A percentile compares a stretch with the other conserved stretches of the same genome.
These are phyloP conservation scores for Powellomyces hirtus DNA, from an alignment of 192 early-diverging fungal species.

Conservation along the genomic window DNA sequence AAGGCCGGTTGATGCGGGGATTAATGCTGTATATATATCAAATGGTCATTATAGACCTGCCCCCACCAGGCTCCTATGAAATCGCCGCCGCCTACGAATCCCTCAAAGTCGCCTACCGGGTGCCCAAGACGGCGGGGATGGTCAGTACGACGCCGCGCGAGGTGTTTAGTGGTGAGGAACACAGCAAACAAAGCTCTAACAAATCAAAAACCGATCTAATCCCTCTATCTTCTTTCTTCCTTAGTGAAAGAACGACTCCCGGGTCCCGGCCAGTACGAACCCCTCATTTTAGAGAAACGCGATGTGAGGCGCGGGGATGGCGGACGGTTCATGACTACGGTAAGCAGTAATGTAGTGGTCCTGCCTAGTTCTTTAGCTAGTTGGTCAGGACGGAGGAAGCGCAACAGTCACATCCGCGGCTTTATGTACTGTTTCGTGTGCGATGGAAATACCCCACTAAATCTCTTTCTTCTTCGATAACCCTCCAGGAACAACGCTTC, in stretches of 20 bases:
- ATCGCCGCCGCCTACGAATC: conserved; percentile 43
- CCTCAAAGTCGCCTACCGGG: conserved; percentile 34
- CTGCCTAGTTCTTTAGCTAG: no score
- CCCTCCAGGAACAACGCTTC: conserved; percentile 42
- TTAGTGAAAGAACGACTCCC: conserved; percentile 42
- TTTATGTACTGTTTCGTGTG: neutral
- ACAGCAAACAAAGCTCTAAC: no score
- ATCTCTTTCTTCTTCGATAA: neutral
- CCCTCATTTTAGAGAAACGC: conserved; percentile 10
- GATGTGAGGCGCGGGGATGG: conserved; percentile 10
- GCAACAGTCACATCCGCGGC: neutral
- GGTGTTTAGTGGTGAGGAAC: conserved; percentile 43
- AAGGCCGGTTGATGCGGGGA: conserved; percentile 12
- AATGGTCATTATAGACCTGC: conserved; percentile 32
- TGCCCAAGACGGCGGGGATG: conserved; percentile 33
- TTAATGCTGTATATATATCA: no score
- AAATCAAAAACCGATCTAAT: no score
- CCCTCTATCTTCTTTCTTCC: no score
- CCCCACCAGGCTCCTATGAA: conserved; percentile 56
- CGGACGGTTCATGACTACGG: conserved; percentile 42
- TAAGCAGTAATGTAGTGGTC: conserved; percentile 9
- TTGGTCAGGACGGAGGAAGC: no score
- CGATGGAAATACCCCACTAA: neutral
- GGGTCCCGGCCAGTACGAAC: conserved; percentile 50
- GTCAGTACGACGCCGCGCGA: conserved; percentile 36